Evolutionary conservation across 1,139 yeast genomes (phyloP).

Genomic region (Blastobotrys buckinghamii): DNA sequence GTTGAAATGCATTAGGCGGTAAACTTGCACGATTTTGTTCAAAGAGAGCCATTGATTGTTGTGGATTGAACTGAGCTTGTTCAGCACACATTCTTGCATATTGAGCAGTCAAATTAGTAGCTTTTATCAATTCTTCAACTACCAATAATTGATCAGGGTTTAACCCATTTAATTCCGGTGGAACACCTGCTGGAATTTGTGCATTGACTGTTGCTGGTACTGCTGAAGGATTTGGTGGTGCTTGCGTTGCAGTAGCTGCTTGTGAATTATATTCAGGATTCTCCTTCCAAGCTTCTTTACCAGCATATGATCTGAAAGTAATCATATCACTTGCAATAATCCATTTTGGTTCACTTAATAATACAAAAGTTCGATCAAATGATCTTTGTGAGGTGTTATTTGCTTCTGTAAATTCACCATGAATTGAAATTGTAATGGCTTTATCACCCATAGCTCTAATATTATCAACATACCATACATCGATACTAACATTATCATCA

Average conservation of each 20-base stretch:
- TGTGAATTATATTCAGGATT: slow-evolving; percentile 16
- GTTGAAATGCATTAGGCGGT: slow-evolving; percentile 52
- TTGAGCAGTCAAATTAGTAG: slow-evolving; percentile 71
- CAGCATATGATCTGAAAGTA: slow-evolving; percentile 58
- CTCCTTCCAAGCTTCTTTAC: slow-evolving; percentile 52
- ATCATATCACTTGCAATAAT: slow-evolving; percentile 81
- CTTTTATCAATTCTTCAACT: slow-evolving; percentile 57
- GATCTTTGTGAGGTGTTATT: slow-evolving; percentile 56
- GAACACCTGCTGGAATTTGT: slow-evolving; percentile 15
- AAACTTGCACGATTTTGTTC: slow-evolving; percentile 51
- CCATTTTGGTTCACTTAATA: slow-evolving; percentile 64
- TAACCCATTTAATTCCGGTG: slow-evolving; percentile 30
- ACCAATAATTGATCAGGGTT: slow-evolving; percentile 58
- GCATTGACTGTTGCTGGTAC: slow-evolving; percentile 13
- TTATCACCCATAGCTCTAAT: slow-evolving; percentile 50
- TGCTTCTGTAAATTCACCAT: slow-evolving; percentile 76
- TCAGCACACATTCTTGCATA: slow-evolving; percentile 82
- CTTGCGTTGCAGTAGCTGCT: slow-evolving; percentile 5
- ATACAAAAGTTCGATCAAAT: slow-evolving; percentile 81
- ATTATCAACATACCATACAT: slow-evolving; percentile 51
- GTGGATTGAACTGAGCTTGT: slow-evolving; percentile 82
- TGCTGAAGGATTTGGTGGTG: slow-evolving; percentile 6
- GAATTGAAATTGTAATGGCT: slow-evolving; percentile 72
- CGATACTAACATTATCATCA: slow-evolving; percentile 69
- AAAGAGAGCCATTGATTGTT: slow-evolving; percentile 64